A percentile compares a stretch with the other conserved stretches of the same genome.
phyloP scores from a whole-genome alignment of 2,329 filamentous ascomycete genomes.

The Emergomyces africanus region DNA sequence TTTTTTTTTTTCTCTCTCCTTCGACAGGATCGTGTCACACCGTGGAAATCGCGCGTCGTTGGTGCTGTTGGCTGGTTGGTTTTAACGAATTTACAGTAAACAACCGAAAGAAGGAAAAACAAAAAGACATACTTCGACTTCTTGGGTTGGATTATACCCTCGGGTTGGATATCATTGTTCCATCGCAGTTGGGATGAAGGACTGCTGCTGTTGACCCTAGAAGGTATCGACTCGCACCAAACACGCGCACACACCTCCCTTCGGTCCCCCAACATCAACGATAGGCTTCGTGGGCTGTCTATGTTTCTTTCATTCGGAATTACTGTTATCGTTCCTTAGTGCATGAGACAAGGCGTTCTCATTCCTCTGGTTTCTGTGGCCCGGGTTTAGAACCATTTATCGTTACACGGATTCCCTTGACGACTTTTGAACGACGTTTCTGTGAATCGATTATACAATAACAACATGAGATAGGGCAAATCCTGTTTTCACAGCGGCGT shows the following conservation, averaged over 20 bases:
- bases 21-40: no score
- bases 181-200: neutral
- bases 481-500: neutral
- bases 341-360: conserved; percentile 1
- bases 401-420: neutral
- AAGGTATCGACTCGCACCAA: neutral
- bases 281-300: neutral
- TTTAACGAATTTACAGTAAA: neutral
- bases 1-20: no score
- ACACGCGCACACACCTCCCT: no score
- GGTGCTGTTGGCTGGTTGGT: neutral
- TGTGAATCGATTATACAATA: neutral
- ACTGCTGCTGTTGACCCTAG: neutral
- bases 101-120: neutral
- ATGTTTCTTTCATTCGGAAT: neutral
- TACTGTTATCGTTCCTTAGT: neutral
- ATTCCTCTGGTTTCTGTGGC: neutral
- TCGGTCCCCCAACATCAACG: neutral
- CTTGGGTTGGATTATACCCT: neutral
- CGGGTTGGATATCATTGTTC: neutral
- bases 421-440: neutral
- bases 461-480: conserved; percentile 1
- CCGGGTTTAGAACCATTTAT: neutral
- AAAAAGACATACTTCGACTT: neutral
- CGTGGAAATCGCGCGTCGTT: neutral